Base-by-base conservation (phyloP, 225 moss, liverwort and hornwort species). In the Pseudisothecium myosuroides region DNA sequence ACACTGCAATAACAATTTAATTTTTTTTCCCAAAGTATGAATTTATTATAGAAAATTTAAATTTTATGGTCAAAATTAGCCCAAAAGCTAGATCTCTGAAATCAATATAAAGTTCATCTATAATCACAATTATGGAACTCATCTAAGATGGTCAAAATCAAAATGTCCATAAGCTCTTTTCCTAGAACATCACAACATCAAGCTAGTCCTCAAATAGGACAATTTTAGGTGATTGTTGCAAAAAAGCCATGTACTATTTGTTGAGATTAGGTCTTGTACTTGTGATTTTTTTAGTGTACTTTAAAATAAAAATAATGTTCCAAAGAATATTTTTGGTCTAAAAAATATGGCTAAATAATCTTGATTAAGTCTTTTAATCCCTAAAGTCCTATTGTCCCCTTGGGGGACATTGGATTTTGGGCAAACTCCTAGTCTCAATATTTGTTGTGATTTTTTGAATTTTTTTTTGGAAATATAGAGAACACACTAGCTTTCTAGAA, bases 241-340 rank as follows among this genome's bases (percentile, higher is more conserved):
- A 76, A 12, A 71, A 73, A 32, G 0, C 0, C 2, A 12, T 12
- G 19, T 34, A 12, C 8, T 19, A 49, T 32, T 49, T 75, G 20
- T 7, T 49, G 20, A 32, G 1, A 7, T 34, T 8, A 21, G 13
- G 12, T 50, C 49, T 0, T 10, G 0, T 34, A 12, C 2, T 17
- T 2, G 7, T 32, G 20, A 49, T 75, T 12, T 45, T 71, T 74
- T 7, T 2, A 19, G 0, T 12, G 4, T 11, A 31, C 7, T 11
- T 74, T 18, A 29, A 29, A 74, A 31, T 20, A 17, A 31, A 1
- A 49, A 32, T 11, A 20, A 32, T 49, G 7, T 31, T 47, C 7
- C 1, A 11, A 31, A 47, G 17, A 74, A 29, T 47, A 26, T 18
- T 47, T 31, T 31, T 47, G 19, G 7, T 31, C 20, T 49, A 32